A percentile compares a stretch with the other conserved stretches of the same genome.
Evolutionary conservation across 768 basidiomycete genomes (phyloP).

Genomic region (Pisolithus sp.): DNA sequence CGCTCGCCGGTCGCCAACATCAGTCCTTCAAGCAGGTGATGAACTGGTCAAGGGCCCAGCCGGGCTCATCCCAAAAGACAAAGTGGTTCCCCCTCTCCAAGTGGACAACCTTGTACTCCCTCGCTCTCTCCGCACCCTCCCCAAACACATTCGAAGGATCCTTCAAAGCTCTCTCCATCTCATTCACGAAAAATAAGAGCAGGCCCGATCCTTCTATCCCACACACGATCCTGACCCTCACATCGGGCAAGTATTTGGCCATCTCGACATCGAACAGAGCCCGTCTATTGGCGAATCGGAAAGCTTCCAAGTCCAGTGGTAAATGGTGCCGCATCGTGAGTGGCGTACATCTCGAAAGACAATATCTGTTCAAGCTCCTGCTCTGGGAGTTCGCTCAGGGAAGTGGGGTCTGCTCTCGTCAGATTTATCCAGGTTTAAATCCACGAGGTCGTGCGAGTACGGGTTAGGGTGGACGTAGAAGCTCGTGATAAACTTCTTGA

Average conservation of each 20-base stretch:
- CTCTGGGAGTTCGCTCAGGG: slow-evolving; percentile 1
- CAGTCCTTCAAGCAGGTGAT: background rate
- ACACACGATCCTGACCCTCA: slow-evolving; percentile 2
- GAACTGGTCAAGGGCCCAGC: slow-evolving; percentile 2
- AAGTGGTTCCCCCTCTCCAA: slow-evolving; percentile 5
- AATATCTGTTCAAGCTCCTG: slow-evolving; percentile 1
- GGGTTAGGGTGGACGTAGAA: slow-evolving; percentile 1
- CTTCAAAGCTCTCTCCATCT: background rate
- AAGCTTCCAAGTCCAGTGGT: background rate
- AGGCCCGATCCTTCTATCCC: background rate
- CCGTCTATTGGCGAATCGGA: background rate
- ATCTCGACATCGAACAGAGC: slow-evolving; percentile 4
- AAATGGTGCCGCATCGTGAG: background rate
- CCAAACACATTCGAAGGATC: background rate
- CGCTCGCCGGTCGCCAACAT: background rate
- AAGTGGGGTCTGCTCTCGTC: background rate
- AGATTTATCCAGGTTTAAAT: background rate
- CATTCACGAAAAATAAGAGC: background rate
- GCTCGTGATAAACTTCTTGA: background rate
- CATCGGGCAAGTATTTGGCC: slow-evolving; percentile 1
- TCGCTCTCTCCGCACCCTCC: slow-evolving; percentile 1
- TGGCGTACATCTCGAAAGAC: background rate
- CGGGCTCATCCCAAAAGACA: slow-evolving; percentile 2
- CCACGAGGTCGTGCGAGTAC: background rate
- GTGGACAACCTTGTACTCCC: background rate